These are phyloP conservation scores for Delphinella strobiligena DNA, from an alignment of 2,329 filamentous ascomycete genomes.

Conservation along the genomic window DNA sequence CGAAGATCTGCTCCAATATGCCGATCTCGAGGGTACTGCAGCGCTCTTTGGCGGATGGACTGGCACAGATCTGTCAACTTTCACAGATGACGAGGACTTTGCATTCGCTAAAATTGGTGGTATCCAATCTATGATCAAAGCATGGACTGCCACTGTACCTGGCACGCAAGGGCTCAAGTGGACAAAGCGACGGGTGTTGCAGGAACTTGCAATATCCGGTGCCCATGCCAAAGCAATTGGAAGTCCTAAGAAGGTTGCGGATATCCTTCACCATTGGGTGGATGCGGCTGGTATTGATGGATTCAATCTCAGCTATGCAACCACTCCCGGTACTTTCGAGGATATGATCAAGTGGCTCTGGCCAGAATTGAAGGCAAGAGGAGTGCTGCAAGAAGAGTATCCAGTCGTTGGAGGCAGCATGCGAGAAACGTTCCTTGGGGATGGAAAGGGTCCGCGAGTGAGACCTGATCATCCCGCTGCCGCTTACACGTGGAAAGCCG, in stretches of 20 bases:
- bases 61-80: constrained; percentile 50
- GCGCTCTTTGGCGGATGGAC: constrained; percentile 69
- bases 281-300: constrained; percentile 59
- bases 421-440: constrained; percentile 18
- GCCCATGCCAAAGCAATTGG: constrained; percentile 54
- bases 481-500: constrained; percentile 9
- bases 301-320: constrained; percentile 60
- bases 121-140: constrained; percentile 44
- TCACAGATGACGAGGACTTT: constrained; percentile 52
- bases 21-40: constrained; percentile 52
- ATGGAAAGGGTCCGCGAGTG: constrained; percentile 15
- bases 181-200: constrained; percentile 59
- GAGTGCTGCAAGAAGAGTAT: constrained; percentile 20
- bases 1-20: constrained; percentile 48
- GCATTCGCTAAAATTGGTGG: constrained; percentile 48
- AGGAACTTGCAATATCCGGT: constrained; percentile 56
- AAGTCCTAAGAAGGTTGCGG: constrained; percentile 51
- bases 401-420: constrained; percentile 13
- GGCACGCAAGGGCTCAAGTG: constrained; percentile 47
- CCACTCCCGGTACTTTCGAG: constrained; percentile 55
- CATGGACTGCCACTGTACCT: constrained; percentile 44
- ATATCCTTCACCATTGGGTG: constrained; percentile 56
- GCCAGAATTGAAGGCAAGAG: constrained; percentile 24
- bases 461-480: constrained; percentile 14
- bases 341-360: constrained; percentile 47